phyloP scores from a whole-genome alignment of 2,329 filamentous ascomycete species.

The Aspergillus aculeatinus region DNA sequence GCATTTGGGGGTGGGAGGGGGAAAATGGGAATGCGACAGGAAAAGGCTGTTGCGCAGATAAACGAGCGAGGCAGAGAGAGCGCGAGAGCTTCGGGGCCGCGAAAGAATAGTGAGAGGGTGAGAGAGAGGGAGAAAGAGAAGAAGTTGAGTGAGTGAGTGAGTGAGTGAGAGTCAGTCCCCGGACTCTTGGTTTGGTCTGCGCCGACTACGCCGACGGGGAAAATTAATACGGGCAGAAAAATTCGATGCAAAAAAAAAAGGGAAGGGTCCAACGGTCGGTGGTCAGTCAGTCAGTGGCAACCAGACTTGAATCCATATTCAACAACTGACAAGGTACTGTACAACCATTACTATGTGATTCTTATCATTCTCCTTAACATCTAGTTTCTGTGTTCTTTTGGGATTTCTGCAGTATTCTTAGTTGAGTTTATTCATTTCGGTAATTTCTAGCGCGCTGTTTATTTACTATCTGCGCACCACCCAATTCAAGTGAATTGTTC shows the following conservation, averaged over 20 bases:
- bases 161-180: conserved; percentile 7
- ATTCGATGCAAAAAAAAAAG: background rate
- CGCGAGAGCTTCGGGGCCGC: conserved; percentile 21
- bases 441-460: too few species aligned
- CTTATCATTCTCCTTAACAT: too few species aligned
- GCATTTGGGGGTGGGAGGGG: conserved; percentile 17
- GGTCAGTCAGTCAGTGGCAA: conserved; percentile 8
- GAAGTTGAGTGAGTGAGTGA: background rate
- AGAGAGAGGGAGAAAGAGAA: background rate
- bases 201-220: background rate
- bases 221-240: background rate
- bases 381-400: too few species aligned
- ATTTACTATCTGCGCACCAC: too few species aligned
- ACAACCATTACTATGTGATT: too few species aligned
- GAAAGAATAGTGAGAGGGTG: conserved; percentile 4
- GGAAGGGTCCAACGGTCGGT: background rate
- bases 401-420: too few species aligned
- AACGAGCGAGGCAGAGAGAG: conserved; percentile 18
- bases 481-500: background rate
- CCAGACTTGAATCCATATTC: background rate
- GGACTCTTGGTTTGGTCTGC: conserved; percentile 5
- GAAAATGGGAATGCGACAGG: conserved; percentile 18
- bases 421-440: too few species aligned
- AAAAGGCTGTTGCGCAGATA: conserved; percentile 22
- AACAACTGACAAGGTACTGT: too few species aligned